Evolutionary conservation across 345 rosid species (phyloP).

Genomic region (Nasturtium officinale): DNA sequence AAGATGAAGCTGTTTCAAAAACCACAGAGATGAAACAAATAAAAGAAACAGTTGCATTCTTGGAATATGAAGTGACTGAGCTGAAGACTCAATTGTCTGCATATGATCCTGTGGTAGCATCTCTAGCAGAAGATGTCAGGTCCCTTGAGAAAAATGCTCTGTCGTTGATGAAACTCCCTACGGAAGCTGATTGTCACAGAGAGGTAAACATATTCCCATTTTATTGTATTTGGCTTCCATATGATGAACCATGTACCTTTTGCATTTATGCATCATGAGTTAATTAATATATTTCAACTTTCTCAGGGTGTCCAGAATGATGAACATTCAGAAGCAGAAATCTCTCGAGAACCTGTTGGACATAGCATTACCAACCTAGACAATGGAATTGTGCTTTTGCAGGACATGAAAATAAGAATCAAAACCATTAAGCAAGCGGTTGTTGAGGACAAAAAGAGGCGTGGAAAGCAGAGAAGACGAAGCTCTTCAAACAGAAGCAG

Average conservation of each 20-base stretch:
- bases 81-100: constrained; percentile 60
- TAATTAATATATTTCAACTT: constrained; percentile 12
- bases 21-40: constrained; percentile 57
- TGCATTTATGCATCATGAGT: constrained; percentile 6
- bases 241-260: constrained; percentile 4
- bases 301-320: constrained; percentile 48
- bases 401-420: constrained; percentile 62
- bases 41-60: constrained; percentile 59
- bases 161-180: constrained; percentile 41
- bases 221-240: constrained; percentile 2
- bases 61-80: constrained; percentile 68
- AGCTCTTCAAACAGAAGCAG: constrained; percentile 39
- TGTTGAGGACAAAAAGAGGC: constrained; percentile 55
- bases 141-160: constrained; percentile 64
- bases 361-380: constrained; percentile 37
- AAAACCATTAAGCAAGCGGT: constrained; percentile 66
- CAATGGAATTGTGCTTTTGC: constrained; percentile 64
- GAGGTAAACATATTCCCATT: constrained; percentile 32
- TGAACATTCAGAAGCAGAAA: constrained; percentile 40
- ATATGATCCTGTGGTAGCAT: constrained; percentile 65
- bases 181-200: constrained; percentile 13
- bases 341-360: constrained; percentile 39
- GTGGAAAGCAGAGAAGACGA: constrained; percentile 43
- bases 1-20: constrained; percentile 50
- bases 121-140: constrained; percentile 59